Evolutionary conservation across 2,329 filamentous ascomycete genomes (phyloP).

Genomic region (Trichoderma sp.): DNA sequence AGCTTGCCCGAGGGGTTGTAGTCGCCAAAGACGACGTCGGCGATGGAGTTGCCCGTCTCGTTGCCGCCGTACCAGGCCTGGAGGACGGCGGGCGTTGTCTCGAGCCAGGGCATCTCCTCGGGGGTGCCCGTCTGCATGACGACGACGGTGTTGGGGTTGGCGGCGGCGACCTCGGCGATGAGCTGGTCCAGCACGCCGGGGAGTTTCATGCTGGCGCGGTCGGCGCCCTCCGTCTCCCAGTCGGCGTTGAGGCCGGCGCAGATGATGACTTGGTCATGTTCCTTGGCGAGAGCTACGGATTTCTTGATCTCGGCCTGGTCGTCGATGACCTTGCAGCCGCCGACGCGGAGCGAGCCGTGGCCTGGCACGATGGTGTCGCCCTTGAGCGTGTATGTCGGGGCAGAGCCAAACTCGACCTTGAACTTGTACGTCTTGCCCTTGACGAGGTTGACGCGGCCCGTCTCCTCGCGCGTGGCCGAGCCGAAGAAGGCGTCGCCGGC

Average conservation of each 20-base stretch:
- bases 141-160: constrained; percentile 67
- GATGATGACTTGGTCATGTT: constrained; percentile 73
- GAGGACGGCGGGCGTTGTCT: constrained; percentile 55
- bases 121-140: constrained; percentile 78
- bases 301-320: constrained; percentile 58
- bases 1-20: constrained; percentile 74
- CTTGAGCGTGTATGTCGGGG: constrained; percentile 54
- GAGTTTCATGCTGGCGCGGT: constrained; percentile 75
- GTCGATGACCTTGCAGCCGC: constrained; percentile 57
- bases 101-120: constrained; percentile 67
- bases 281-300: constrained; percentile 64
- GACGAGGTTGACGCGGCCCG: constrained; percentile 54
- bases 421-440: constrained; percentile 58
- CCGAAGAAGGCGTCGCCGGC: constrained; percentile 65
- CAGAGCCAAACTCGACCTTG: constrained; percentile 58
- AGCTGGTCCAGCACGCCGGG: constrained; percentile 71
- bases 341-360: constrained; percentile 60
- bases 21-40: constrained; percentile 72
- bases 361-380: constrained; percentile 52
- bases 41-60: constrained; percentile 77
- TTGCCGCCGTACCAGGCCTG: constrained; percentile 89
- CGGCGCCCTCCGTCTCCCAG: constrained; percentile 77
- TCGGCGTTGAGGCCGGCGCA: constrained; percentile 76
- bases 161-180: constrained; percentile 62
- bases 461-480: constrained; percentile 61